Conservation (phyloP, 768 basidiomycete genomes). For the Gelatoporia subvermispora region DNA sequence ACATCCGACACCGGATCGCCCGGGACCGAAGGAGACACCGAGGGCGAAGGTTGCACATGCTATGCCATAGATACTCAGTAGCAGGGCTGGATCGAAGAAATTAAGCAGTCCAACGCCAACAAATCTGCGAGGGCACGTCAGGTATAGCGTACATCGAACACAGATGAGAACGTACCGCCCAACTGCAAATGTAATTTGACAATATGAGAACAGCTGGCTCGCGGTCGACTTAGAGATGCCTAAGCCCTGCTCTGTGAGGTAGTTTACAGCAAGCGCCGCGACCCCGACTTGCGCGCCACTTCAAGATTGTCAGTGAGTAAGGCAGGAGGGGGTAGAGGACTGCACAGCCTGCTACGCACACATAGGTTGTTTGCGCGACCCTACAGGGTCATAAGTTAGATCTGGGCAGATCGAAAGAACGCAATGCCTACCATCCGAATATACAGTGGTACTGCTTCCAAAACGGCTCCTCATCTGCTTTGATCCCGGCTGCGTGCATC, state of each 20-base stretch:
- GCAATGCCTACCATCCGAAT: constrained; percentile 45
- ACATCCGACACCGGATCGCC: constrained; percentile 52
- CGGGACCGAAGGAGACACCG: constrained; percentile 44
- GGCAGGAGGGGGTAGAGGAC: constrained; percentile 1
- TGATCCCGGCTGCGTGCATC: constrained; percentile 36
- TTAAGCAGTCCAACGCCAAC: constrained; percentile 56
- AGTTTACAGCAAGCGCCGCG: constrained; percentile 67
- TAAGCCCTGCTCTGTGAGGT: constrained; percentile 57
- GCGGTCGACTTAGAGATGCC: constrained; percentile 47
- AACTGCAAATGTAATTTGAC: constrained; percentile 63
- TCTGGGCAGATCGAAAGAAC: background rate
- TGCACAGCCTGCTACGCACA: constrained; percentile 32
- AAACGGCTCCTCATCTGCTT: constrained; percentile 48
- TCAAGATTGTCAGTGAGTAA: background rate
- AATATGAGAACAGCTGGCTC: constrained; percentile 66
- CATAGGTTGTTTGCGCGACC: constrained; percentile 65
- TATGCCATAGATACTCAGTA: constrained; percentile 50
- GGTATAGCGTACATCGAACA: too few relatives aligned
- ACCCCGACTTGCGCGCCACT: constrained; percentile 59
- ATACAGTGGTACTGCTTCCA: constrained; percentile 66
- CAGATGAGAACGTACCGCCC: constrained; percentile 53
- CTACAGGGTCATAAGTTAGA: background rate
- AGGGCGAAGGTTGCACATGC: constrained; percentile 49
- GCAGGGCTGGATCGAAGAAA: constrained; percentile 59
- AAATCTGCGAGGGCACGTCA: constrained; percentile 36